phyloP scores from a whole-genome alignment of 306 rosid genomes.

The Malus asiatica region DNA sequence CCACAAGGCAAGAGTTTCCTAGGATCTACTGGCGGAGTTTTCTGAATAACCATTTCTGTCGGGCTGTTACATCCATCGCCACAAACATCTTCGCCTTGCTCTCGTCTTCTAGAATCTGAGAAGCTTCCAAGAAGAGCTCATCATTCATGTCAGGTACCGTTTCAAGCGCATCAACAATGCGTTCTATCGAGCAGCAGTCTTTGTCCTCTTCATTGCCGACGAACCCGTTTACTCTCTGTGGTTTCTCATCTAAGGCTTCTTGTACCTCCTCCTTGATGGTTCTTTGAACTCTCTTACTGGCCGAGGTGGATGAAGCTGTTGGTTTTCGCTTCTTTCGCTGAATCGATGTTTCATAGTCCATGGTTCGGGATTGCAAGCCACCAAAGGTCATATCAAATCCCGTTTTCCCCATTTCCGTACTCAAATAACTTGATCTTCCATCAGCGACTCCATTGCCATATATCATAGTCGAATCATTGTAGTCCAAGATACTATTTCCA shows the following conservation, averaged over 20 bases:
- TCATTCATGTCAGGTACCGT: constrained; percentile 44
- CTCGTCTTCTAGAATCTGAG: constrained; percentile 45
- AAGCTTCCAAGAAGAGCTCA: constrained; percentile 51
- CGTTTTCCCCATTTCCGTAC: constrained; percentile 9
- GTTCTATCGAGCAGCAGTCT: constrained; percentile 36
- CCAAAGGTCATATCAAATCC: background rate
- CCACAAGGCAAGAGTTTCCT: background rate
- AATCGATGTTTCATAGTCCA: constrained; percentile 9
- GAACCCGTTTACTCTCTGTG: background rate
- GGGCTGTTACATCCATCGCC: constrained; percentile 44
- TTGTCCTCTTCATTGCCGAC: constrained; percentile 7
- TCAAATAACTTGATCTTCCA: constrained; percentile 4
- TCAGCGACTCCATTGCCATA: constrained; percentile 9
- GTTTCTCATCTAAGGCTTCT: constrained; percentile 18
- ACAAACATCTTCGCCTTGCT: constrained; percentile 46
- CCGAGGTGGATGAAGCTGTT: constrained; percentile 16
- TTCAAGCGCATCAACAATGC: constrained; percentile 49
- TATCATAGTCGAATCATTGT: constrained; percentile 24
- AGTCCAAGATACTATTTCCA: constrained; percentile 22
- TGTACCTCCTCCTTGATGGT: constrained; percentile 11
- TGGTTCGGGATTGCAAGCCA: constrained; percentile 21
- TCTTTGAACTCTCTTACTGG: constrained; percentile 19
- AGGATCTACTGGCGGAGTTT: constrained; percentile 23
- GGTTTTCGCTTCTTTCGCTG: constrained; percentile 27
- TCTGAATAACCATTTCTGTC: constrained; percentile 42